phyloP scores from a whole-genome alignment of 2,329 filamentous ascomycete genomes.

The Penicillium brasilianum region DNA sequence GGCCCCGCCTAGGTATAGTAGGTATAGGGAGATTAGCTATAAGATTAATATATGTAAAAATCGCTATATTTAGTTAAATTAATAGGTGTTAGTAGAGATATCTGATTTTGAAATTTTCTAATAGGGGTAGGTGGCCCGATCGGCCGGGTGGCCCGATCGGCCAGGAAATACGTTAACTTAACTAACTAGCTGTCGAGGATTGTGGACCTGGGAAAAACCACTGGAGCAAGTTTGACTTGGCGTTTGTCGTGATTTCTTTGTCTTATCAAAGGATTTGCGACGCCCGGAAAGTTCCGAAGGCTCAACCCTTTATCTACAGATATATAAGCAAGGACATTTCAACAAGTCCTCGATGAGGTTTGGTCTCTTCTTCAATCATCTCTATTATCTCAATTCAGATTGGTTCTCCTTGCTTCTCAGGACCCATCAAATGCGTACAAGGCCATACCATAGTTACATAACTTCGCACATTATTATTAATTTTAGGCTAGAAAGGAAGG shows the following conservation, averaged over 20 bases:
- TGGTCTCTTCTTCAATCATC: slow-evolving; percentile 3
- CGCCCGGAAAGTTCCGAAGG: not conserved
- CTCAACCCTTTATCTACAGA: slow-evolving; percentile 2
- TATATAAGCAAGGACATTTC: slow-evolving; percentile 1
- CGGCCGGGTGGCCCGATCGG: too few relatives aligned
- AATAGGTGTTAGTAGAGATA: too few relatives aligned
- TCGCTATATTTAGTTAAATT: too few relatives aligned
- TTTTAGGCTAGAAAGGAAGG: too few relatives aligned
- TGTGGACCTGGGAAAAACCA: slow-evolving; percentile 1
- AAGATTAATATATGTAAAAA: too few relatives aligned
- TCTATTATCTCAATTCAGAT: not conserved
- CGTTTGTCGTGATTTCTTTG: slow-evolving; percentile 6
- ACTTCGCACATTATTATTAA: too few relatives aligned
- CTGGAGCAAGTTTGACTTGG: slow-evolving; percentile 5
- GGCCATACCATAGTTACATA: not conserved
- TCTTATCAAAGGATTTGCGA: slow-evolving; percentile 2
- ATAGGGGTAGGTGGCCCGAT: too few relatives aligned
- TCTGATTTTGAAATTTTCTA: too few relatives aligned
- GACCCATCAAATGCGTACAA: slow-evolving; percentile 4
- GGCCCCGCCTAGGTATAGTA: too few relatives aligned
- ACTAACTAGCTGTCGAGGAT: not conserved
- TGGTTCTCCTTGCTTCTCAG: slow-evolving; percentile 5
- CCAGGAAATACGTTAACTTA: too few relatives aligned
- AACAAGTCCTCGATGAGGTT: slow-evolving; percentile 1
- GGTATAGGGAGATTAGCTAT: too few relatives aligned